Evolutionary conservation across 176 grass and related monocot genomes (phyloP).

Genomic region (Carex myosuroides): DNA sequence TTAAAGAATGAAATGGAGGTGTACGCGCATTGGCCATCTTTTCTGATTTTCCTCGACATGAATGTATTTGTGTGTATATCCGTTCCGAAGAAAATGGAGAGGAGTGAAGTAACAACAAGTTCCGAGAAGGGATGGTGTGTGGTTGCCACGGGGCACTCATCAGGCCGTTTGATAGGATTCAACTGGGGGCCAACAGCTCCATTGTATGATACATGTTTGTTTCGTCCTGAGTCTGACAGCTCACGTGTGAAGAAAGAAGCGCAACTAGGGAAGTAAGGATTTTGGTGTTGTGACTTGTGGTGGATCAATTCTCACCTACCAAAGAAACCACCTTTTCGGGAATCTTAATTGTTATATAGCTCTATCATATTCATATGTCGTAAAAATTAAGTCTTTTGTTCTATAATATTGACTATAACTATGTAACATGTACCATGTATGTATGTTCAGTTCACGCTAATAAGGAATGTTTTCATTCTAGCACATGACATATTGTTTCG

Average conservation of each 20-base stretch:
- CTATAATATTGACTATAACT: not conserved
- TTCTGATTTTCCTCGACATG: not conserved
- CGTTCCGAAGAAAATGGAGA: not conserved
- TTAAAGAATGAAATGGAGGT: not conserved
- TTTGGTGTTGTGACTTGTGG: too few species aligned
- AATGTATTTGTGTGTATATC: not conserved
- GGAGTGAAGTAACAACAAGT: not conserved
- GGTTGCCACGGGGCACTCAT: too few species aligned
- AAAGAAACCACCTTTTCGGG: too few species aligned
- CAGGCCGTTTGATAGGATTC: too few species aligned
- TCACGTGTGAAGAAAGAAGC: too few species aligned
- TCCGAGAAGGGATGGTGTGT: not conserved
- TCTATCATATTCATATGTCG: not conserved
- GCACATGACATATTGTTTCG: not conserved
- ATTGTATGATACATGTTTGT: too few species aligned
- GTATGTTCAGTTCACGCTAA: not conserved
- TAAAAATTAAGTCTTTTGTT: not conserved
- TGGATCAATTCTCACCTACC: too few species aligned
- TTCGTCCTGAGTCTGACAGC: too few species aligned
- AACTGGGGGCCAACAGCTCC: too few species aligned
- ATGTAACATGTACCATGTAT: not conserved
- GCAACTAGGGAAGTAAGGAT: too few species aligned
- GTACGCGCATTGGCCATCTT: not conserved
- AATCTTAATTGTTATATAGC: not conserved
- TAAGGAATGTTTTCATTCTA: not conserved